Evolutionary conservation across 768 basidiomycete species (phyloP).

Genomic region (Lactarius quietus): DNA sequence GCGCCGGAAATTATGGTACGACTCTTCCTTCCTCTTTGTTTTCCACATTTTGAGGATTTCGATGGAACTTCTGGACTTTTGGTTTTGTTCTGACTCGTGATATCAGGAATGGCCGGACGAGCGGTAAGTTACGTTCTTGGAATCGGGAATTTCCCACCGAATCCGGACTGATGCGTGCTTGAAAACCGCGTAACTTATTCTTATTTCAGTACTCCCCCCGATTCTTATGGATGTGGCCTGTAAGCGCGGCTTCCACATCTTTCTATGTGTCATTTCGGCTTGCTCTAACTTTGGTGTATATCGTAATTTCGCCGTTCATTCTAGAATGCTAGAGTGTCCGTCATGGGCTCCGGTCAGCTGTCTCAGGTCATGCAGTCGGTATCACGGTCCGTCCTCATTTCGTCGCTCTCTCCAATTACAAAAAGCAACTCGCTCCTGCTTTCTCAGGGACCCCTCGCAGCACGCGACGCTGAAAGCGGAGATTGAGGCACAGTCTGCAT

Average conservation of each 20-base stretch:
- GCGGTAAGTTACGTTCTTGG: constrained; percentile 57
- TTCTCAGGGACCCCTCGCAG: constrained; percentile 68
- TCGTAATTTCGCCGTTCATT: background rate
- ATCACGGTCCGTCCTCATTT: constrained; percentile 54
- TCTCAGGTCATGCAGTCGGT: constrained; percentile 91
- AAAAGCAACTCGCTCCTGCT: background rate
- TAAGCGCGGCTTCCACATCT: constrained; percentile 38
- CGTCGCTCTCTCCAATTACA: background rate
- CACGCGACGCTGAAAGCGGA: constrained; percentile 70
- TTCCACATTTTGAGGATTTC: constrained; percentile 12
- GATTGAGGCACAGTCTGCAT: constrained; percentile 87
- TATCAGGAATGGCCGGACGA: constrained; percentile 83
- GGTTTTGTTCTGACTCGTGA: constrained; percentile 6
- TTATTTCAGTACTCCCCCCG: constrained; percentile 83
- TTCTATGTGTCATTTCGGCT: constrained; percentile 1
- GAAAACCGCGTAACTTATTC: constrained; percentile 1
- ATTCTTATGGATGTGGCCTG: constrained; percentile 99
- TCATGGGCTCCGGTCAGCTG: constrained; percentile 93
- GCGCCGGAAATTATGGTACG: constrained; percentile 91
- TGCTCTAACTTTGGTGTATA: background rate
- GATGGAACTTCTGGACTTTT: constrained; percentile 21
- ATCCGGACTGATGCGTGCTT: constrained; percentile 4
- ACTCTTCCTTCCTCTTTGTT: background rate
- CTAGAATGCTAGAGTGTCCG: constrained; percentile 83
- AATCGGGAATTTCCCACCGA: constrained; percentile 9